Conservation (phyloP, 2,329 filamentous ascomycete genomes). For the Stachybotrys chlorohalonatus region DNA sequence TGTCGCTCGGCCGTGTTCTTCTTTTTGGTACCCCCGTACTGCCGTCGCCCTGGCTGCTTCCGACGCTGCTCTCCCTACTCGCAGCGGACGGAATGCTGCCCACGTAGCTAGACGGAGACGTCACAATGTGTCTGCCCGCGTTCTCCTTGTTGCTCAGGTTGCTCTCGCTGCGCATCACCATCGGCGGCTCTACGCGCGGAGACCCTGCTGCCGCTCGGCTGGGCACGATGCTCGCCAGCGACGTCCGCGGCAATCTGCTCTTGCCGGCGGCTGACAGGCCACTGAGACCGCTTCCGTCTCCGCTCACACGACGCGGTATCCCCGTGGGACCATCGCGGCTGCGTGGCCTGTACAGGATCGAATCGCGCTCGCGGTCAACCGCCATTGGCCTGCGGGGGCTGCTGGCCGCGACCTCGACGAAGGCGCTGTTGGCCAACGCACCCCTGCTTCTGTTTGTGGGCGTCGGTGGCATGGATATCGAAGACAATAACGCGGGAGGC, state of each 20-base stretch:
- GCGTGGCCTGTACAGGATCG: conserved; percentile 29
- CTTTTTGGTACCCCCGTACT: conserved; percentile 11
- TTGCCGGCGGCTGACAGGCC: conserved; percentile 13
- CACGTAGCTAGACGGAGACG: background rate
- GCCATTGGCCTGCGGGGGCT: conserved; percentile 23
- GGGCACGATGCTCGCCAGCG: conserved; percentile 16
- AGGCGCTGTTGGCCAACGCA: conserved; percentile 29
- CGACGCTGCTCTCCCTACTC: background rate
- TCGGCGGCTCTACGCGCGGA: conserved; percentile 13
- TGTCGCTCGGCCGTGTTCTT: conserved; percentile 14
- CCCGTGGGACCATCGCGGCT: conserved; percentile 32
- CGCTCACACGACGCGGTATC: conserved; percentile 33
- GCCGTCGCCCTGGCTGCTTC: conserved; percentile 2
- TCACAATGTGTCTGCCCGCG: background rate
- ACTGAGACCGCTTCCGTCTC: conserved; percentile 21
- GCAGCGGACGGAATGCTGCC: background rate
- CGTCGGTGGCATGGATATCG: conserved; percentile 40
- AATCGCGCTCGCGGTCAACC: conserved; percentile 31
- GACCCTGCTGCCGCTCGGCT: conserved; percentile 7
- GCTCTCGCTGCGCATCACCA: conserved; percentile 28
- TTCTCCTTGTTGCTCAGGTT: conserved; percentile 31
- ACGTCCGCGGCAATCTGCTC: conserved; percentile 30
- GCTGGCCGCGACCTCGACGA: conserved; percentile 44
- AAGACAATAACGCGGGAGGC: conserved; percentile 40
- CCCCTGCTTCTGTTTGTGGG: conserved; percentile 35